These are phyloP conservation scores for Verticillium nonalfalfae DNA, from an alignment of 2,329 filamentous ascomycete species.

Conservation along the genomic window DNA sequence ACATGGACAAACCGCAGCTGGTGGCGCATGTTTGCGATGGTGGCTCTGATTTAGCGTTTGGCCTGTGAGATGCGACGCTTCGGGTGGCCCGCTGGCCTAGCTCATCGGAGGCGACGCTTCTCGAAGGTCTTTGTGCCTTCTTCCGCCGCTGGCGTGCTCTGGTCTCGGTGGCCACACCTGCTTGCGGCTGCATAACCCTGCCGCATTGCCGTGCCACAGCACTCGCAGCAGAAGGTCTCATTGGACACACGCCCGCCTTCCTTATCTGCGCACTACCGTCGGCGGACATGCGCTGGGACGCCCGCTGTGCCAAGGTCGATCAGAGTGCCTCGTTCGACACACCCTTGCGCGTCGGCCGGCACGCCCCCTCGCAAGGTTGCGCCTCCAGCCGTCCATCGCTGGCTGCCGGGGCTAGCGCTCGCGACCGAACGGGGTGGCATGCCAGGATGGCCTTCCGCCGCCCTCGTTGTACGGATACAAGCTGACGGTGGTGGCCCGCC, in stretches of 20 bases:
- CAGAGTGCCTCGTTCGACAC: conserved; percentile 1
- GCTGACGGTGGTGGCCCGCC: neutral
- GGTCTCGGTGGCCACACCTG: neutral
- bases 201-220: neutral
- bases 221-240: neutral
- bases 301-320: conserved; percentile 11
- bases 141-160: neutral
- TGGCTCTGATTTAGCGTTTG: neutral
- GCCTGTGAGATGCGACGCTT: neutral
- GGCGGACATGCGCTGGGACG: conserved; percentile 1
- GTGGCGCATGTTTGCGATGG: neutral
- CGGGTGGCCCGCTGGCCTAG: neutral
- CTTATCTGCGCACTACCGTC: conserved; percentile 1
- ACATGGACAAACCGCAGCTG: neutral
- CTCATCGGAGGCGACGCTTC: neutral
- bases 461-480: neutral
- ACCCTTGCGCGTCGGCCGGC: neutral
- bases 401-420: neutral
- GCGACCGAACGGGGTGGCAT: neutral
- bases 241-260: neutral
- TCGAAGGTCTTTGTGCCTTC: neutral
- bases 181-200: neutral
- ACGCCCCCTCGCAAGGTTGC: neutral
- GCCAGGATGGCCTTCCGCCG: neutral
- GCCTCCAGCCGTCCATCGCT: neutral